Base-by-base conservation (phyloP, 2,329 filamentous ascomycete genomes). In the Xylaria sp. region DNA sequence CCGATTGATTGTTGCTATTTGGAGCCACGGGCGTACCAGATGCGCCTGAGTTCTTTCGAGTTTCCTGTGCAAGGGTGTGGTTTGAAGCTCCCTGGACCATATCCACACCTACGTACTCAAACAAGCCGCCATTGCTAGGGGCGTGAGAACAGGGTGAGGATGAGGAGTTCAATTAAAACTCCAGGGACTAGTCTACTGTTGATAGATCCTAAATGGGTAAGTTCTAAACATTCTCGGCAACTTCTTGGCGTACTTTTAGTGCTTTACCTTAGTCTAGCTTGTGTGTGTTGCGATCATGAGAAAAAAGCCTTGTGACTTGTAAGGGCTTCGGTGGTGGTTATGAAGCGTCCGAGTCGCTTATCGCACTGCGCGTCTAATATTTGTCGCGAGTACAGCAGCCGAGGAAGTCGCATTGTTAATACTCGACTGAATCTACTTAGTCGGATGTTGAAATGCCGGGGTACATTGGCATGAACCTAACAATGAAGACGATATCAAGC, bases 1-100 rank as follows among this genome's bases (percentile, higher is more conserved):
- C 57, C 48, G 60, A 37, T 51, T 40, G 13, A 43, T 46, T 41
- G 53, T 52, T 58, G 41, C 53, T 55, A 54, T 65, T 63, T 60
- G 56, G 60, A 54, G 55, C 21, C 37, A 59, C 40, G 55, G 46
- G 37, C 52, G 59, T 49, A 37, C 46, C 47, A 44, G 51, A 58
- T 52, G 47, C 27, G 33, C 33, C 46, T 41, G 46, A 53, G 33
- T 55, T 56, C 27, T 40, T 52, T 40, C 56, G 35, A 13, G 37
- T 49, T 53, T 37, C 41, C 43, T 41, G n/a, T 43, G 29, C 55
- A 49, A 52, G 59, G 62, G 40, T 29, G 23, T 40, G 35, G 35
- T 56, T 53, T 37, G 54, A 38, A 61, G 58, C 47, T 56, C 43
- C 49, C 43, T 61, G 33, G 29, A 46, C 4, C 29, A 46, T 23